phyloP scores from a whole-genome alignment of 805 yeast genomes.

The Candida manassasensis region DNA sequence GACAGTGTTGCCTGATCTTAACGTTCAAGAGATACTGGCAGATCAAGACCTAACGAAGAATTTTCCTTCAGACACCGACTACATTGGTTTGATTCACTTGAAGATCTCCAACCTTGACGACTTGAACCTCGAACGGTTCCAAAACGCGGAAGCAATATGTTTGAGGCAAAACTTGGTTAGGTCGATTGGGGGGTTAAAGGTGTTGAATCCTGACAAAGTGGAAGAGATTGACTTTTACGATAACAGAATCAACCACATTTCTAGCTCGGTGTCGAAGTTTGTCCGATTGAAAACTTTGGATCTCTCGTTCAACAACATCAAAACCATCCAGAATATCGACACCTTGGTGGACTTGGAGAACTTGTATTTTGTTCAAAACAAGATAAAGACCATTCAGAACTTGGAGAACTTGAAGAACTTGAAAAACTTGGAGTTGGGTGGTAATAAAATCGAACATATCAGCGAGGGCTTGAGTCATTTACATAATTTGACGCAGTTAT shows the following conservation, averaged over 20 bases:
- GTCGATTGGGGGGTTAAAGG: slow-evolving; percentile 51
- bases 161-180: slow-evolving; percentile 81
- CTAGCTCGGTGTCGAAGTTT: slow-evolving; percentile 61
- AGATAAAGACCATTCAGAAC: slow-evolving; percentile 67
- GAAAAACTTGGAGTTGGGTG: slow-evolving; percentile 82
- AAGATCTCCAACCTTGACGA: slow-evolving; percentile 62
- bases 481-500: slow-evolving; percentile 61
- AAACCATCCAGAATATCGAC: slow-evolving; percentile 75
- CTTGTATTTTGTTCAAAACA: slow-evolving; percentile 85
- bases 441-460: slow-evolving; percentile 64
- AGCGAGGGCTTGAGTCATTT: slow-evolving; percentile 53
- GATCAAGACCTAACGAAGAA: slow-evolving; percentile 63
- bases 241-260: slow-evolving; percentile 83
- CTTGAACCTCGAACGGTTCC: slow-evolving; percentile 54
- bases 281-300: slow-evolving; percentile 59
- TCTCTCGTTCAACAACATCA: slow-evolving; percentile 84
- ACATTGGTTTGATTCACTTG: slow-evolving; percentile 64
- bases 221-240: slow-evolving; percentile 88
- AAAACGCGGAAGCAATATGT: slow-evolving; percentile 54
- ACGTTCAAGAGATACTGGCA: slow-evolving; percentile 55
- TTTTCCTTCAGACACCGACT: slow-evolving; percentile 52
- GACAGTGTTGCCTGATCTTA: slow-evolving; percentile 39
- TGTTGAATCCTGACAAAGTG: slow-evolving; percentile 57
- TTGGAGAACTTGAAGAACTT: slow-evolving; percentile 53
- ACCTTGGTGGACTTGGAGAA: slow-evolving; percentile 57